Evolutionary conservation across 2,329 filamentous ascomycete species (phyloP).

Genomic region (Aspergillus sp.): DNA sequence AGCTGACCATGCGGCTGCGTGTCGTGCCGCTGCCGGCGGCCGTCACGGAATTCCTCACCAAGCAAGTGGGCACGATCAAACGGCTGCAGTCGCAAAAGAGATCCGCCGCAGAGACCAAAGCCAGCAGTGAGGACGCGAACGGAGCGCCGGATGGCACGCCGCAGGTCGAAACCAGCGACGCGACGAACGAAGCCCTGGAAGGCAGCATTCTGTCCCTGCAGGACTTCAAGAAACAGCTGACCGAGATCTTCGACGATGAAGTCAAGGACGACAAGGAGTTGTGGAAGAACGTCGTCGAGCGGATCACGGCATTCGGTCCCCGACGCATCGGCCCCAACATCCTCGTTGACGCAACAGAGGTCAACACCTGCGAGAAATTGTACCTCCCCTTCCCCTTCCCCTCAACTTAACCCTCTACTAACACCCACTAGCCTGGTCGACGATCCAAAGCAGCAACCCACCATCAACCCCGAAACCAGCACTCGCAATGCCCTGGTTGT

Average conservation of each 20-base stretch:
- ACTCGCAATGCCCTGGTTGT: constrained; percentile 38
- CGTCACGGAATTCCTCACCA: constrained; percentile 81
- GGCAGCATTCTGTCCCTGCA: constrained; percentile 64
- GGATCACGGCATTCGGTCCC: constrained; percentile 88
- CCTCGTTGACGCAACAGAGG: constrained; percentile 76
- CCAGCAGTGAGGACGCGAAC: constrained; percentile 30
- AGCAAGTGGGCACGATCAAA: constrained; percentile 76
- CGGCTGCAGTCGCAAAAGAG: constrained; percentile 70
- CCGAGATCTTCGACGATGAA: constrained; percentile 60
- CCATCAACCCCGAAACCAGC: constrained; percentile 22
- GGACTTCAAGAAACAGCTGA: constrained; percentile 75
- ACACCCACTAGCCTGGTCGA: constrained; percentile 34
- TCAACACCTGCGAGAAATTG: constrained; percentile 69
- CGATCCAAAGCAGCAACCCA: constrained; percentile 29
- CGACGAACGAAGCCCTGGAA: constrained; percentile 53
- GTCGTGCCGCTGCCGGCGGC: constrained; percentile 74
- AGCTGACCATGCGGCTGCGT: constrained; percentile 71
- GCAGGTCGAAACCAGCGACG: constrained; percentile 47
- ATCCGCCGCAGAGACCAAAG: constrained; percentile 36
- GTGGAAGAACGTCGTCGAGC: constrained; percentile 74
- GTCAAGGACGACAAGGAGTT: constrained; percentile 70
- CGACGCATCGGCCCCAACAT: constrained; percentile 82
- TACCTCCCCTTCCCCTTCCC: constrained; percentile 44
- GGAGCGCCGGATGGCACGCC: constrained; percentile 39
- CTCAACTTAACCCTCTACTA: not conserved